These are phyloP conservation scores for Pachyrhizus erosus DNA, from an alignment of 306 rosid species.

Conservation along the genomic window DNA sequence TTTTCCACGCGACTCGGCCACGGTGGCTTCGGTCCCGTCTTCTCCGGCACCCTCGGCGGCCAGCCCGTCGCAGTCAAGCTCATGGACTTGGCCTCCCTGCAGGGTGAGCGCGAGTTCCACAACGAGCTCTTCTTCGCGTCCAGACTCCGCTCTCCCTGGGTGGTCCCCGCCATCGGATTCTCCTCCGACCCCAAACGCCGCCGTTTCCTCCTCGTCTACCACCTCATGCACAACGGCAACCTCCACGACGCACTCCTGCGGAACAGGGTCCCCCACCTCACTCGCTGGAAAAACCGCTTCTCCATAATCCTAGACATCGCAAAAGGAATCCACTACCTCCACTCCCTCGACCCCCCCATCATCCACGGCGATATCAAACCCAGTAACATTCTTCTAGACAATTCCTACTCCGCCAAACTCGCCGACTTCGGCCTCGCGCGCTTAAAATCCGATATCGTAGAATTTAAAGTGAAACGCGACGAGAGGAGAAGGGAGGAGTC, in stretches of 20 bases:
- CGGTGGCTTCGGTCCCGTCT: constrained; percentile 93
- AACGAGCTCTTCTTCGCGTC: constrained; percentile 92
- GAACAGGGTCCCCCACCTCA: constrained; percentile 57
- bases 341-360: constrained; percentile 74
- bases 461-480: constrained; percentile 5
- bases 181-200: constrained; percentile 72
- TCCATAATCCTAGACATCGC: constrained; percentile 61
- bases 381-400: constrained; percentile 74
- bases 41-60: constrained; percentile 54
- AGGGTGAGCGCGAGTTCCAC: constrained; percentile 94
- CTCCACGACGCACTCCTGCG: constrained; percentile 78
- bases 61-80: constrained; percentile 82
- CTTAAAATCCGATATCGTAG: constrained; percentile 51
- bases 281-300: constrained; percentile 69
- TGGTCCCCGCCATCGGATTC: constrained; percentile 73
- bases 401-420: constrained; percentile 59
- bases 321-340: constrained; percentile 67
- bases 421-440: constrained; percentile 92
- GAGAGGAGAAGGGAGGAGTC: constrained; percentile 46
- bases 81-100: constrained; percentile 83
- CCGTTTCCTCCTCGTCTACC: constrained; percentile 76
- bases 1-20: constrained; percentile 90
- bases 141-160: constrained; percentile 51
- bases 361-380: constrained; percentile 95
- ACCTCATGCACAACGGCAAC: constrained; percentile 79